Percentiles rank a stretch among this genome's conserved stretches.
Evolutionary conservation across 805 yeast genomes (phyloP).

Genomic region (Wickerhamiella bombiphila): DNA sequence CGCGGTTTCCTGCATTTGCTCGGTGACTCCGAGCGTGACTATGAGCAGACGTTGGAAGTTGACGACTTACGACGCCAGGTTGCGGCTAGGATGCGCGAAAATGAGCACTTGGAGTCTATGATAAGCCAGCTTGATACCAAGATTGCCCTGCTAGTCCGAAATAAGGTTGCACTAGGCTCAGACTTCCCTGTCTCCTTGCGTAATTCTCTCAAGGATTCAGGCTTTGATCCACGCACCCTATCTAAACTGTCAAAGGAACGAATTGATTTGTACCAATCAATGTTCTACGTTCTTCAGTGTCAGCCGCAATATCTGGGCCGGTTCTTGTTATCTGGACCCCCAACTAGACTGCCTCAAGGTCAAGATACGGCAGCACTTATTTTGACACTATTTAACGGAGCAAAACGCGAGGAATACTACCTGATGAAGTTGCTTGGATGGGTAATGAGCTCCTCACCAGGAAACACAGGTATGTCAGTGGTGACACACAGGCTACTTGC

Average conservation of each 20-base stretch:
- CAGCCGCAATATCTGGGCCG: conserved; percentile 60
- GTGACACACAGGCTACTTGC: conserved; percentile 12
- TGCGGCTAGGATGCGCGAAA: conserved; percentile 50
- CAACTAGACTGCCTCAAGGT: conserved; percentile 2
- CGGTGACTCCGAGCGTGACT: conserved; percentile 58
- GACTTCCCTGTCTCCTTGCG: conserved; percentile 5
- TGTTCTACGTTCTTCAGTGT: conserved; percentile 73
- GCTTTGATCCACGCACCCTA: conserved; percentile 26
- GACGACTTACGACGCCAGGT: conserved; percentile 56
- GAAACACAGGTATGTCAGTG: conserved; percentile 11
- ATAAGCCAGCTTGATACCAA: conserved; percentile 68
- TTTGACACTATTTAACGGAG: conserved; percentile 23
- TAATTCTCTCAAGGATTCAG: not conserved
- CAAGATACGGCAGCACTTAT: conserved; percentile 20
- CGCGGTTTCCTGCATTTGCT: conserved; percentile 62
- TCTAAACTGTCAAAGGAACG: conserved; percentile 30
- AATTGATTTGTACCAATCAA: conserved; percentile 55
- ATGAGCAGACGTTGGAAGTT: conserved; percentile 56
- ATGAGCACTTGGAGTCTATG: conserved; percentile 57
- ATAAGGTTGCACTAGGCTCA: conserved; percentile 46
- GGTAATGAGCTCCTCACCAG: conserved; percentile 9
- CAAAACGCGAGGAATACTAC: conserved; percentile 52
- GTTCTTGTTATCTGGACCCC: conserved; percentile 23
- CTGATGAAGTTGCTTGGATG: conserved; percentile 40
- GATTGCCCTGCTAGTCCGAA: conserved; percentile 60